phyloP scores from a whole-genome alignment of 1,139 yeast species.

The Debaryomyces sp. region DNA sequence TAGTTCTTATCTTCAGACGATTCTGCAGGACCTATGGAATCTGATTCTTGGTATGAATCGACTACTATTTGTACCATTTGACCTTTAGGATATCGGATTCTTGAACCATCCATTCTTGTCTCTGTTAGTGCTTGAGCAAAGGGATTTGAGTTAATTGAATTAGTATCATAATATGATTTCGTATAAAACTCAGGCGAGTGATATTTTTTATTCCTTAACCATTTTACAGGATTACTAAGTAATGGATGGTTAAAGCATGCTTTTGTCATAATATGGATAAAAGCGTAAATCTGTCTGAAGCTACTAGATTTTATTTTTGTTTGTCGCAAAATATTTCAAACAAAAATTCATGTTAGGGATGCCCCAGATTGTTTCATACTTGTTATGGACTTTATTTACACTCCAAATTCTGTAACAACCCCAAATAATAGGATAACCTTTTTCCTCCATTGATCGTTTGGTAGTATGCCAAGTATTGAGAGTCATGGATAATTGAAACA shows the following conservation, averaged over 20 bases:
- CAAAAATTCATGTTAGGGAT: neutral
- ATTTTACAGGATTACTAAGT: conserved; percentile 26
- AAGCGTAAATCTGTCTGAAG: too few species aligned
- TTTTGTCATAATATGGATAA: conserved; percentile 1
- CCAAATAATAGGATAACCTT: neutral
- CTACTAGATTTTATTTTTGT: neutral
- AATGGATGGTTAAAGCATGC: conserved; percentile 23
- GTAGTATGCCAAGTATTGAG: neutral
- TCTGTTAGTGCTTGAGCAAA: conserved; percentile 22
- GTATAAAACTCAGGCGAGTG: conserved; percentile 21
- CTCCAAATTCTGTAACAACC: neutral
- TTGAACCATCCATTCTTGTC: conserved; percentile 24
- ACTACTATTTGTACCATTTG: conserved; percentile 25
- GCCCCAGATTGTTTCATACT: neutral
- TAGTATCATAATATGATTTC: conserved; percentile 16
- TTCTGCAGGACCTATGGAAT: neutral
- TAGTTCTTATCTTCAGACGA: neutral
- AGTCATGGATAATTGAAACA: neutral
- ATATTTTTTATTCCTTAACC: conserved; percentile 21
- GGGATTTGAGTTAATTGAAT: conserved; percentile 23
- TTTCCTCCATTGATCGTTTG: neutral
- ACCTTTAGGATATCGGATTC: conserved; percentile 25
- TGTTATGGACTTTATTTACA: neutral
- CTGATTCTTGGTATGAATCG: conserved; percentile 6
- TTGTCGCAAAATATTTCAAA: conserved; percentile 1